These are phyloP conservation scores for Aspergillus baeticus DNA, from an alignment of 495 filamentous ascomycete genomes.

Conservation along the genomic window DNA sequence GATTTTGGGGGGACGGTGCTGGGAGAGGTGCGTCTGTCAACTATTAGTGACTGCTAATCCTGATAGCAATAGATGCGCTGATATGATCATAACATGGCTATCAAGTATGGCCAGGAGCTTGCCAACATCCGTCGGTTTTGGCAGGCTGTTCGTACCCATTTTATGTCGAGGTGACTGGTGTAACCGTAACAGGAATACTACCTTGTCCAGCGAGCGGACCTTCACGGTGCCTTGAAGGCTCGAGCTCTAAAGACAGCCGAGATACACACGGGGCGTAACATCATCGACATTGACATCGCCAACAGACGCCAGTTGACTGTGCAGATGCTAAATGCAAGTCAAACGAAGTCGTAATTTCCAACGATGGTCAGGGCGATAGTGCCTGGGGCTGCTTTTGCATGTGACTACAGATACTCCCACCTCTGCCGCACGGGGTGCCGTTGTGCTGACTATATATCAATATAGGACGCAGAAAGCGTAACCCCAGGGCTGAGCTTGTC, in stretches of 20 bases:
- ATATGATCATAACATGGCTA: constrained; percentile 18
- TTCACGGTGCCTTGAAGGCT: constrained; percentile 46
- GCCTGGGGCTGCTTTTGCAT: too few species aligned
- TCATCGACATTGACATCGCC: constrained; percentile 47
- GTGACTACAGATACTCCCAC: too few species aligned
- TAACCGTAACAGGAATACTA: constrained; percentile 26
- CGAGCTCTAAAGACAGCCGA: constrained; percentile 35
- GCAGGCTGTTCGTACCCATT: constrained; percentile 23
- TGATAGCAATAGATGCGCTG: constrained; percentile 20
- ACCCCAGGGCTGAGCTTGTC: too few species aligned
- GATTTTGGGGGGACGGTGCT: constrained; percentile 30
- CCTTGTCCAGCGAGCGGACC: constrained; percentile 53
- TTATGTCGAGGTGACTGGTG: neutral
- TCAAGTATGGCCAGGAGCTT: constrained; percentile 23
- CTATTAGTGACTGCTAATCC: neutral
- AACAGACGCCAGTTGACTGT: too few species aligned
- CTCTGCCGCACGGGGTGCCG: too few species aligned
- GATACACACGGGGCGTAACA: constrained; percentile 52
- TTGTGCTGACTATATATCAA: too few species aligned
- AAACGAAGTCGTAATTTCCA: too few species aligned
- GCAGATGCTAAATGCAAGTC: too few species aligned
- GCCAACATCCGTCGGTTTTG: constrained; percentile 17
- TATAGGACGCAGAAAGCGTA: too few species aligned
- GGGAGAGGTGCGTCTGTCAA: constrained; percentile 19
- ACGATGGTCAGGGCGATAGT: too few species aligned